Base-by-base conservation (phyloP, 345 rosid species). In the Salix udensis region DNA sequence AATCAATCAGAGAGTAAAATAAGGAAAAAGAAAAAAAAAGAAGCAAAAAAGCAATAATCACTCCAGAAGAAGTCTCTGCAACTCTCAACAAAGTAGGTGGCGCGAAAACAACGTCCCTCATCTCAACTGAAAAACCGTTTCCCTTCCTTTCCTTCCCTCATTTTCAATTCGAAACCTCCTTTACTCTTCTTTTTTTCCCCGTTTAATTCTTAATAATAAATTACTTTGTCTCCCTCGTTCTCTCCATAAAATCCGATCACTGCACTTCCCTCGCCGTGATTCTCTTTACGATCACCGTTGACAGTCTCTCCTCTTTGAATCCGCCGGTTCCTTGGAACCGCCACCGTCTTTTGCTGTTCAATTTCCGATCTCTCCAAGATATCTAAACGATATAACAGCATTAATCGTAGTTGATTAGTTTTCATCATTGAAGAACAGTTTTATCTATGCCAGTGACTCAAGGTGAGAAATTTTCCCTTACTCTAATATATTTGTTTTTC, bases 31-130 rank as follows among this genome's bases (percentile, higher is more conserved):
- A 34, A 4, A 40, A 40, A 9, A 40, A 2, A 10, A 40, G 42
- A 40, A 12, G 44, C 44, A 12, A 40, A 10, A 40, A 40, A 40
- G 2, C 44, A 40, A 40, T 40, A 40, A 40, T 40, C 61, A 23
- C 62, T n/a, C 62, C 62, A n/a, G 26, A n/a, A 55, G 62, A 55
- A 55, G 28, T n/a, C 62, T 23, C 24, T 58, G 0, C 10, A n/a
- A 58, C 26, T 3, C 26, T 58, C 62, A 4, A 7, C 21, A 16
- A 73, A 88, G 80, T 74, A 79, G 91, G 94, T 89, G 94, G 92
- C 94, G 95, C 97, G 89, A 90, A 91, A 88, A 79, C 79, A 84
- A 82, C 94, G 87, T 75, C 89, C 83, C 37, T 48, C 65, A 79
- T 55, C 65, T 80, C 80, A 58, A 67, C 80, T 71, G 84, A 77